Percentiles rank a stretch among this genome's conserved stretches.
phyloP scores from a whole-genome alignment of 129 eudicot species.

The Mikania micrantha region DNA sequence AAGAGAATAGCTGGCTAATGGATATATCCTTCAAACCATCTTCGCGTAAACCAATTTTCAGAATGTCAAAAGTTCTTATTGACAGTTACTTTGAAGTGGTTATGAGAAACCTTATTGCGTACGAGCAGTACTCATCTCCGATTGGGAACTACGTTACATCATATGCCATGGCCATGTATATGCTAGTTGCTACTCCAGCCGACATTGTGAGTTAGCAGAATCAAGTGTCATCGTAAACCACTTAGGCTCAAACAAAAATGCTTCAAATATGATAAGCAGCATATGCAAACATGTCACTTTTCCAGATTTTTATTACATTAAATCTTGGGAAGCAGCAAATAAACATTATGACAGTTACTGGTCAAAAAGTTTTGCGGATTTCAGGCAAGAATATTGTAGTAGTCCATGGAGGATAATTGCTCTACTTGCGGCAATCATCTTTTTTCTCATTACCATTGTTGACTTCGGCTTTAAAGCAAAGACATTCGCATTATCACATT shows the following conservation, averaged over 20 bases:
- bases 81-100: background rate
- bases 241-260: background rate
- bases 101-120: constrained; percentile 17
- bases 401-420: constrained; percentile 2
- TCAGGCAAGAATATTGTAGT: background rate
- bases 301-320: background rate
- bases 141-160: background rate
- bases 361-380: background rate
- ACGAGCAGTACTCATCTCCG: constrained; percentile 1
- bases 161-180: background rate
- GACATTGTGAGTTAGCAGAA: constrained; percentile 2
- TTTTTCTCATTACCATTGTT: background rate
- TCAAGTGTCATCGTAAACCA: background rate
- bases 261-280: too few relatives aligned
- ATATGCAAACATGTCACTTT: background rate
- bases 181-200: background rate
- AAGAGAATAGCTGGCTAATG: background rate
- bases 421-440: background rate
- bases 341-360: background rate
- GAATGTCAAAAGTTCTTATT: background rate
- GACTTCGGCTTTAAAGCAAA: too few relatives aligned
- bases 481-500: too few relatives aligned
- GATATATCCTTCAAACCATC: background rate
- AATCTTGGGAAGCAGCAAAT: background rate
- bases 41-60: background rate